These are phyloP conservation scores for Umbelopsis sp. DNA, from an alignment of 192 early-diverging fungal species.

Conservation along the genomic window DNA sequence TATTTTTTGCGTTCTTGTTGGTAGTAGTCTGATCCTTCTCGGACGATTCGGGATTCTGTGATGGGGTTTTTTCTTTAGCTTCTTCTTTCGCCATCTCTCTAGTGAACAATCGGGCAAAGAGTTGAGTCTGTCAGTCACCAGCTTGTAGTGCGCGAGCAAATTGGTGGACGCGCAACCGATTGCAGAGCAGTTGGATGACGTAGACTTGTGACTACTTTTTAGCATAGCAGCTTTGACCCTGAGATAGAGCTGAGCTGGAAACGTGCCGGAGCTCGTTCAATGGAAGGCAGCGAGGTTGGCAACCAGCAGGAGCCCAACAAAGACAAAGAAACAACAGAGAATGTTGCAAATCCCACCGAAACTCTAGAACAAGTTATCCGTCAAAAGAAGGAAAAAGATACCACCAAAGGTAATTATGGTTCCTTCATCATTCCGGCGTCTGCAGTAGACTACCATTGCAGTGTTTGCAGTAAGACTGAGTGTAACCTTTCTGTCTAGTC, in stretches of 20 bases:
- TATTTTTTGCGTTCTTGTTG: conserved; percentile 32
- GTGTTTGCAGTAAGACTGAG: not conserved
- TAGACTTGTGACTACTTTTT: conserved; percentile 5
- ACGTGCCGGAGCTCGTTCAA: not conserved
- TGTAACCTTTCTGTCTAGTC: conserved; percentile 51
- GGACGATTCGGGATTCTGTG: conserved; percentile 21
- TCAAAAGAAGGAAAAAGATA: conserved; percentile 42
- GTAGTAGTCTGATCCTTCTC: conserved; percentile 21
- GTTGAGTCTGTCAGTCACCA: conserved; percentile 8
- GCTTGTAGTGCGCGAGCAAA: conserved; percentile 1
- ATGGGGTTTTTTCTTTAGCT: conserved; percentile 4
- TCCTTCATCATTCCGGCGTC: not conserved
- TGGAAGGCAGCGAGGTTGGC: not conserved
- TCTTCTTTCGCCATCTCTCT: conserved; percentile 25
- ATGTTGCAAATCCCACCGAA: not conserved
- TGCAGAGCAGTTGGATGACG: not conserved
- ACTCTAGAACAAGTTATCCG: not conserved
- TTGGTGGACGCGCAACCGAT: conserved; percentile 17
- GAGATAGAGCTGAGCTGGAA: conserved; percentile 15
- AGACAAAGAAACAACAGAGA: not conserved
- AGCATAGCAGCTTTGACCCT: not conserved
- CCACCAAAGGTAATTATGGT: conserved; percentile 45
- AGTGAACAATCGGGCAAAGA: not conserved
- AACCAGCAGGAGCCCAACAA: not conserved
- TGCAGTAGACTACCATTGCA: no score